Base-by-base conservation (phyloP, 192 early-diverging fungal species). In the Kappamyces sp. region DNA sequence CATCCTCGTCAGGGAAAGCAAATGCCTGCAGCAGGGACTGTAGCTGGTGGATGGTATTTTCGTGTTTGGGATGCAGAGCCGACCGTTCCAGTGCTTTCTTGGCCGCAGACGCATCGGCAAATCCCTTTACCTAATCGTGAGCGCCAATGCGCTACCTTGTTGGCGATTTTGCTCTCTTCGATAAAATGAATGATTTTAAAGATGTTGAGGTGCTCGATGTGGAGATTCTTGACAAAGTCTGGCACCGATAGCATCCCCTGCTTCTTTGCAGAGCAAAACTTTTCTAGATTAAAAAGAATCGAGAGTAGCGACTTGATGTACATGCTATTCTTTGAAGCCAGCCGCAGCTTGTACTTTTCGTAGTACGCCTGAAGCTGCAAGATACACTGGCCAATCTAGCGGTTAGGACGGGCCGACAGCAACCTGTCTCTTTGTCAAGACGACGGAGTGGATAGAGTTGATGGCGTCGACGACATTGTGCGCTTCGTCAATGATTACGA, bases 401-500 rank as follows among this genome's bases (percentile, higher is more conserved):
- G 3, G n/a, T 3, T 15, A n/a, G 36, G 9, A 34, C 57, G 23
- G 31, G 12, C 32, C 4, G 5, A 5, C 3, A 32, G 38, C 51
- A 23, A 88, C 68, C 35, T 86, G 77, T 0, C 42, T 49, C 53
- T 75, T 47, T 8, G 74, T 64, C 10, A 95, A 46, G 2, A 66
- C 40, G 3, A 86, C 78, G 13, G 87, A 85, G 60, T 83, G 5
- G 82, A 70, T 47, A 78, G 73, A 49, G 93, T 85, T 8, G 38
- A 91, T 76, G 3, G 87, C 40, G 82, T 85, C 60, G 84, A 74
- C 65, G 3, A 82, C 44, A 58, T 76, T 82, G 55, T 78, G 80
- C 5, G 77, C 74, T 64, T 78, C 73, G 63, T 81, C 73, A 67
- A 97, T 70, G 12, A 97, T 84, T 1, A 97, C 84, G 35, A 97